Evolutionary conservation across 2,329 filamentous ascomycete species (phyloP).

Genomic region (Erysiphe pulchra): DNA sequence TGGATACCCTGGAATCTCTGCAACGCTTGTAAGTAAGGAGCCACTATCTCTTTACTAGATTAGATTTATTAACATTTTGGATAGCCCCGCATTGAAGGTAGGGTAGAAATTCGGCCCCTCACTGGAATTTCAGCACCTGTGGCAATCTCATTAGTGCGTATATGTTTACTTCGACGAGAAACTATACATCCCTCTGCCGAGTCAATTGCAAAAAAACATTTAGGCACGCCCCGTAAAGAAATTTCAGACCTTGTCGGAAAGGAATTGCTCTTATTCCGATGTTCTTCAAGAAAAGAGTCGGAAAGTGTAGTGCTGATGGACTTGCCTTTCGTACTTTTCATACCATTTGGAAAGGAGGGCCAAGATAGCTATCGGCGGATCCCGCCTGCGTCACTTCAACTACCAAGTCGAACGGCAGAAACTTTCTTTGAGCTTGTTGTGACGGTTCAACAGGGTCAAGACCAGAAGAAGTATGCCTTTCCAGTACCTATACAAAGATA

Average conservation of each 20-base stretch:
- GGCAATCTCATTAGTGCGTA: conserved; percentile 73
- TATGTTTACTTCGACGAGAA: conserved; percentile 79
- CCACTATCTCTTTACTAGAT: not conserved
- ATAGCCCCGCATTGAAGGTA: conserved; percentile 88
- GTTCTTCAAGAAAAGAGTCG: conserved; percentile 55
- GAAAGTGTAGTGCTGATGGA: conserved; percentile 91
- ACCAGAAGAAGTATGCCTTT: conserved; percentile 76
- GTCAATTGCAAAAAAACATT: conserved; percentile 73
- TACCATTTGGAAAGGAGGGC: conserved; percentile 76
- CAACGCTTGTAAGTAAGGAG: conserved; percentile 56
- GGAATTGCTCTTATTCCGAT: conserved; percentile 78
- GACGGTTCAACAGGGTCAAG: conserved; percentile 73
- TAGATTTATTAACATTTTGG: conserved; percentile 3
- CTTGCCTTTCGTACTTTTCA: conserved; percentile 87
- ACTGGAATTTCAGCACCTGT: conserved; percentile 73
- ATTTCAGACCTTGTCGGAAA: conserved; percentile 84
- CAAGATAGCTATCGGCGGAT: conserved; percentile 76
- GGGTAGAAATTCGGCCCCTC: conserved; percentile 81
- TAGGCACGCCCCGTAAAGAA: conserved; percentile 75
- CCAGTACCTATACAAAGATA: conserved; percentile 80
- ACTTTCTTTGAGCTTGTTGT: conserved; percentile 95
- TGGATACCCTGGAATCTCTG: conserved; percentile 92
- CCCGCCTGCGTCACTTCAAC: conserved; percentile 71
- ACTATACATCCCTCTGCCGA: conserved; percentile 93
- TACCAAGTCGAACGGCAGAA: conserved; percentile 82